Conservation (phyloP, 495 filamentous ascomycete species). For the Emericellopsis terricola region DNA sequence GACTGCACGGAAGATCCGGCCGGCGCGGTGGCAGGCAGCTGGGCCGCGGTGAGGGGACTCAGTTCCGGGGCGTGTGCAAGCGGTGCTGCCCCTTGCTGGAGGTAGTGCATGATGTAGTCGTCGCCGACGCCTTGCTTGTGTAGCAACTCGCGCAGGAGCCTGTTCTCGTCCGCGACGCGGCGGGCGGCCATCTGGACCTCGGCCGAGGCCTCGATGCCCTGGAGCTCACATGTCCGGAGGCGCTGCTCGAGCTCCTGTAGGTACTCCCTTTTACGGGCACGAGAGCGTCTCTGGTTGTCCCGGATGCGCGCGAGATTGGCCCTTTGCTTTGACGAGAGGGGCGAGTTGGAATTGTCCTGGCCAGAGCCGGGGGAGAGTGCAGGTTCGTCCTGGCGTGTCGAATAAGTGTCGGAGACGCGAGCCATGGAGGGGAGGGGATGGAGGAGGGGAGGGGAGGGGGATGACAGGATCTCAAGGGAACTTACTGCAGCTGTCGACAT, state of each 20-base stretch:
- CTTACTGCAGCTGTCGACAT: conserved; percentile 4
- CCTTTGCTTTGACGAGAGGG: conserved; percentile 9
- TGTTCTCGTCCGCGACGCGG: conserved; percentile 46
- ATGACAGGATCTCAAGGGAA: not conserved
- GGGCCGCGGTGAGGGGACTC: too few species aligned
- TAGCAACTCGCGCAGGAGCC: conserved; percentile 5
- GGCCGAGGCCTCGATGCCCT: conserved; percentile 35
- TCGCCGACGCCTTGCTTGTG: conserved; percentile 9
- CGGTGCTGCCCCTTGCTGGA: too few species aligned
- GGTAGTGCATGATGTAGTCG: conserved; percentile 6
- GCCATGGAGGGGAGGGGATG: not conserved
- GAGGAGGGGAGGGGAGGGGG: not conserved
- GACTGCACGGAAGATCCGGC: not conserved
- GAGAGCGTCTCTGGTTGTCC: conserved; percentile 70
- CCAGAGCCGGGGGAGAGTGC: too few species aligned
- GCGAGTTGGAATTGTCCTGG: too few species aligned
- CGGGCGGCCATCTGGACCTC: conserved; percentile 48
- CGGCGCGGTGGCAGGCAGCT: too few species aligned
- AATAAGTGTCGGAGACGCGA: too few species aligned
- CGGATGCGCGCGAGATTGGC: conserved; percentile 37
- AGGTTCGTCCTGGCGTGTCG: not conserved
- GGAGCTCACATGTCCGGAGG: conserved; percentile 37
- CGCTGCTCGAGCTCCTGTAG: conserved; percentile 49
- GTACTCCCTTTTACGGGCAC: conserved; percentile 61
- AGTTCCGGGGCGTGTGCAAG: too few species aligned